phyloP scores from a whole-genome alignment of 805 yeast species.

The Ogataea wickerhamii region DNA sequence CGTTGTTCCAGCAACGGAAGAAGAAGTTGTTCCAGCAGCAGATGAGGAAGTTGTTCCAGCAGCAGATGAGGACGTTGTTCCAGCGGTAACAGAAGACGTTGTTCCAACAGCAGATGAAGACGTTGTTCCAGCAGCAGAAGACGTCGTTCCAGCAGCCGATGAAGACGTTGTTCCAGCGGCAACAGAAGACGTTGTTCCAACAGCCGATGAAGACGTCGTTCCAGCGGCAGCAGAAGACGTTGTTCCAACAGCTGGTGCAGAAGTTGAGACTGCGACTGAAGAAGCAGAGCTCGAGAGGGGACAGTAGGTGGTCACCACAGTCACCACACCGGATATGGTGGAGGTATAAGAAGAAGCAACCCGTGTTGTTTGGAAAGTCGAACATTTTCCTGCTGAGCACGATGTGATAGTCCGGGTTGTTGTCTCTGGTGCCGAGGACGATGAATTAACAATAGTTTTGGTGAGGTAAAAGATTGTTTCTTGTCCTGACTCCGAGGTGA shows the following conservation, averaged over 20 bases:
- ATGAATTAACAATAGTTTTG: slow-evolving; percentile 6
- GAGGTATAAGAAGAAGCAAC: slow-evolving; percentile 24
- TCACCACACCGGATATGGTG: slow-evolving; percentile 14
- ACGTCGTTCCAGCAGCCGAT: background rate
- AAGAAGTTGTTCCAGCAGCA: slow-evolving; percentile 7
- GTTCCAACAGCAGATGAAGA: slow-evolving; percentile 3
- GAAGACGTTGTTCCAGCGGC: background rate
- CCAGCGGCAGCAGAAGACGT: slow-evolving; percentile 1
- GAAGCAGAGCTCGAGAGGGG: slow-evolving; percentile 12
- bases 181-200: background rate
- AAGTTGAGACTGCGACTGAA: slow-evolving; percentile 8
- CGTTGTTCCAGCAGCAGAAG: background rate
- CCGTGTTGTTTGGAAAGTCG: slow-evolving; percentile 16
- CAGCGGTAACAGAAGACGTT: slow-evolving; percentile 1
- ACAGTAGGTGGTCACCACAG: slow-evolving; percentile 20
- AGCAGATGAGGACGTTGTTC: background rate
- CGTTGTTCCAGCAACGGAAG: background rate
- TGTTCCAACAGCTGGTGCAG: slow-evolving; percentile 6
- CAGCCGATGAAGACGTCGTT: background rate
- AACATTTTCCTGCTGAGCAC: slow-evolving; percentile 13
- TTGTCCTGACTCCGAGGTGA: slow-evolving; percentile 14
- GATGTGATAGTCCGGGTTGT: slow-evolving; percentile 17
- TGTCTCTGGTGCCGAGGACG: slow-evolving; percentile 11
- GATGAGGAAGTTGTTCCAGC: background rate
- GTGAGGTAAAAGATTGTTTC: slow-evolving; percentile 10